Conservation (phyloP, 371 early-diverging fungal genomes). For the Umbelopsis sp. region DNA sequence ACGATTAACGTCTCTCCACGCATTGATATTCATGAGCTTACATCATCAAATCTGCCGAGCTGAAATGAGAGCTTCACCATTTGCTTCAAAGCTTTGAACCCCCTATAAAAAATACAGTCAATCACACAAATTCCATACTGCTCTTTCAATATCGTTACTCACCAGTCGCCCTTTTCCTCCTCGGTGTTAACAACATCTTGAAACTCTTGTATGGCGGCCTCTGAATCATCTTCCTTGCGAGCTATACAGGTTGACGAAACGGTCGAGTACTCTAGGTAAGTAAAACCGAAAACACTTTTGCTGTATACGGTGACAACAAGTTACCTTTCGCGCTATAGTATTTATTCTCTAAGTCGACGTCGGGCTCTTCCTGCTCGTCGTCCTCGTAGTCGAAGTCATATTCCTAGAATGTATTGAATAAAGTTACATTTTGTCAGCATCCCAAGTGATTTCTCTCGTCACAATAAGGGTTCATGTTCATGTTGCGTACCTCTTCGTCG, state of each 20-base stretch:
- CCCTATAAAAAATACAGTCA: constrained; percentile 59
- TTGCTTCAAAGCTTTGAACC: constrained; percentile 94
- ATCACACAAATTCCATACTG: background rate
- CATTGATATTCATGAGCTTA: constrained; percentile 26
- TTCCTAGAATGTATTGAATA: constrained; percentile 23
- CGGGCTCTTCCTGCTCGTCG: constrained; percentile 84
- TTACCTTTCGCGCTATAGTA: constrained; percentile 95
- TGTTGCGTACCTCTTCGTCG: constrained; percentile 52
- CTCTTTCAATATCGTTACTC: constrained; percentile 21
- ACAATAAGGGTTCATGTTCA: no score
- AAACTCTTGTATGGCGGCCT: constrained; percentile 80
- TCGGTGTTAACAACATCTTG: constrained; percentile 83
- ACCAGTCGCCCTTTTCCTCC: constrained; percentile 86
- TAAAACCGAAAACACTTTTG: background rate
- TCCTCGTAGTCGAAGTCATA: constrained; percentile 94
- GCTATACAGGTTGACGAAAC: constrained; percentile 33
- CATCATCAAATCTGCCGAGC: constrained; percentile 66
- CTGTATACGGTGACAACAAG: background rate
- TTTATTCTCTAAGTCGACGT: constrained; percentile 89
- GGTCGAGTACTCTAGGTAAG: background rate
- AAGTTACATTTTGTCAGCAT: no score
- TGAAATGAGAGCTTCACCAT: constrained; percentile 88
- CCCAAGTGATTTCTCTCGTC: background rate
- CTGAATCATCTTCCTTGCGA: constrained; percentile 82
- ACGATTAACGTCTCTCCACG: background rate